Conservation (phyloP, 306 rosid species). For the Vigna radiata region DNA sequence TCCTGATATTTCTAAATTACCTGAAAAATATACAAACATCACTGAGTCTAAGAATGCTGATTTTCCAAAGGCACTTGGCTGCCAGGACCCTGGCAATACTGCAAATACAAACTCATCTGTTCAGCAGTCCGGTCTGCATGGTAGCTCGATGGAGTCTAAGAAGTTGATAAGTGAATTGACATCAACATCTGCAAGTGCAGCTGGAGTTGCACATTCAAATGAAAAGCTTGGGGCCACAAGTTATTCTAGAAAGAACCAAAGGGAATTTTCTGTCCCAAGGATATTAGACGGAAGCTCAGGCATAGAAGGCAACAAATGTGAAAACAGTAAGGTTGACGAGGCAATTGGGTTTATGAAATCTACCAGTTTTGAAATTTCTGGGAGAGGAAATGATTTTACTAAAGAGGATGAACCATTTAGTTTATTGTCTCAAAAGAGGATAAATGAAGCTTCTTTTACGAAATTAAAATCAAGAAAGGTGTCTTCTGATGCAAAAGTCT, state of each 20-base stretch:
- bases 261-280: conserved; percentile 55
- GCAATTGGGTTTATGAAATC: conserved; percentile 45
- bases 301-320: conserved; percentile 46
- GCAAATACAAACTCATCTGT: conserved; percentile 34
- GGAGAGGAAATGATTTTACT: conserved; percentile 42
- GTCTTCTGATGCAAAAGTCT: conserved; percentile 45
- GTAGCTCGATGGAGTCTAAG: conserved; percentile 45
- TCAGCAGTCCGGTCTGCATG: conserved; percentile 40
- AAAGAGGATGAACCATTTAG: conserved; percentile 47
- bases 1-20: conserved; percentile 29
- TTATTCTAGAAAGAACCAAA: conserved; percentile 53
- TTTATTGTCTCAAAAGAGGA: conserved; percentile 60
- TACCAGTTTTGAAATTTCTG: conserved; percentile 48
- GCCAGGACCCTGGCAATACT: conserved; percentile 47
- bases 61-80: conserved; percentile 33
- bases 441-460: conserved; percentile 49
- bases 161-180: conserved; percentile 41
- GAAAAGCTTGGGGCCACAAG: conserved; percentile 45
- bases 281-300: conserved; percentile 51
- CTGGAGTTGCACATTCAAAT: conserved; percentile 49
- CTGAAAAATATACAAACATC: conserved; percentile 42
- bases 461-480: conserved; percentile 54
- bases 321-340: conserved; percentile 44
- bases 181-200: conserved; percentile 54
- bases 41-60: conserved; percentile 37